Conservation (phyloP, 2,329 filamentous ascomycete species). For the Tolypocladium endophyticum region DNA sequence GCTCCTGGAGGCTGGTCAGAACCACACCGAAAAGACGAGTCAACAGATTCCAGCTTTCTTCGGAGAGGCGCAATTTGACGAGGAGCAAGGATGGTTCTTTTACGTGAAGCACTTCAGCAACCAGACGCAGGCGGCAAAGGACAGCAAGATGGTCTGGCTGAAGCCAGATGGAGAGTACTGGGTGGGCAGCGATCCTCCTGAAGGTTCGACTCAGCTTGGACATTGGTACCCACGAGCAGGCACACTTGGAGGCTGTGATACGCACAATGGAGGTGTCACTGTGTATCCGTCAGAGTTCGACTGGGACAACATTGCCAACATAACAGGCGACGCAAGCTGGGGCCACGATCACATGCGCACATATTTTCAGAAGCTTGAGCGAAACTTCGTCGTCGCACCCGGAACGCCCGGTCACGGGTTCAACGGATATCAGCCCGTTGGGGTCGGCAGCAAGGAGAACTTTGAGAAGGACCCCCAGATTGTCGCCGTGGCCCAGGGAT, state of each 20-base stretch:
- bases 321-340: constrained; percentile 34
- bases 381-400: constrained; percentile 27
- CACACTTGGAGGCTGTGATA: constrained; percentile 29
- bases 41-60: constrained; percentile 17
- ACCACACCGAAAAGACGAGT: constrained; percentile 28
- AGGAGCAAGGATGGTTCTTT: constrained; percentile 40
- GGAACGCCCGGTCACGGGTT: constrained; percentile 30
- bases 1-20: constrained; percentile 48
- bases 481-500: constrained; percentile 28
- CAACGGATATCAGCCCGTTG: constrained; percentile 23
- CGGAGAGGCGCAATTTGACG: constrained; percentile 10
- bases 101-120: constrained; percentile 51
- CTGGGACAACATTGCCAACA: constrained; percentile 26
- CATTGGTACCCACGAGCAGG: constrained; percentile 33
- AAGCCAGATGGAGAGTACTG: constrained; percentile 24
- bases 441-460: constrained; percentile 3
- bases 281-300: constrained; percentile 29
- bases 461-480: constrained; percentile 11
- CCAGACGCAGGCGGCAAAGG: constrained; percentile 29
- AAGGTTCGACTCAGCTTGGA: constrained; percentile 25
- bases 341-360: constrained; percentile 26
- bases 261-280: constrained; percentile 25
- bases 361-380: constrained; percentile 31
- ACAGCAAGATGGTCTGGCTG: constrained; percentile 36
- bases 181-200: constrained; percentile 20